Evolutionary conservation across 2,329 filamentous ascomycete species (phyloP).

Genomic region (Aspergillus sp.): DNA sequence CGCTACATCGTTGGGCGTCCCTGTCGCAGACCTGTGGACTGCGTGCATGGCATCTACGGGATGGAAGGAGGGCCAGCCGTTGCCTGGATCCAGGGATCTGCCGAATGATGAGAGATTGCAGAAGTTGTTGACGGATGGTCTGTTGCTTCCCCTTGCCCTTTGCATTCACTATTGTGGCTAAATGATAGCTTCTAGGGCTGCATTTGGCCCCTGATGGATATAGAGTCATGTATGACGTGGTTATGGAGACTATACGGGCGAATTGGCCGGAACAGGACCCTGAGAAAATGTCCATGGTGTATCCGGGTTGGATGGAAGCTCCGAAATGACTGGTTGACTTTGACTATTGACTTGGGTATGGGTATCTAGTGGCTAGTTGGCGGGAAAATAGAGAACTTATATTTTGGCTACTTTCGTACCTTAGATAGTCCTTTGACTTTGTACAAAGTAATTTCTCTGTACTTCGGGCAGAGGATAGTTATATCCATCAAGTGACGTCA

Average conservation of each 20-base stretch:
- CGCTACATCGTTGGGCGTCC: constrained; percentile 47
- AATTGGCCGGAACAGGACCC: constrained; percentile 50
- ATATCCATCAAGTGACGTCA: no score
- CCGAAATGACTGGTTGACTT: constrained; percentile 20
- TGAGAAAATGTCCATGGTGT: constrained; percentile 43
- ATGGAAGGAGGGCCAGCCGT: constrained; percentile 43
- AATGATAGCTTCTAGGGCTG: constrained; percentile 35
- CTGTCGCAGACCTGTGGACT: constrained; percentile 71
- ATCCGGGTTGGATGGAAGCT: constrained; percentile 46
- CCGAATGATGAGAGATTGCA: constrained; percentile 49
- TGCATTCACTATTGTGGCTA: neutral
- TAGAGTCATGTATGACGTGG: constrained; percentile 45
- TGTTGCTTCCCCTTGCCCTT: constrained; percentile 14
- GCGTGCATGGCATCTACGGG: constrained; percentile 61
- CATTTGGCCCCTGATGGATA: constrained; percentile 53
- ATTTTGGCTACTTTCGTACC: no score
- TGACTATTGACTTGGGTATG: no score
- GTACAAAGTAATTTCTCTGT: no score
- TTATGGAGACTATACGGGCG: constrained; percentile 44
- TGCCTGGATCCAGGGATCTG: constrained; percentile 52
- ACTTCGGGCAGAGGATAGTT: no score
- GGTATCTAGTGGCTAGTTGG: no score
- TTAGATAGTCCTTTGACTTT: no score
- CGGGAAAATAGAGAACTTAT: no score
- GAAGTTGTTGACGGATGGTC: constrained; percentile 50